Evolutionary conservation across 495 filamentous ascomycete species (phyloP).

Genomic region (Xylaria grammica): DNA sequence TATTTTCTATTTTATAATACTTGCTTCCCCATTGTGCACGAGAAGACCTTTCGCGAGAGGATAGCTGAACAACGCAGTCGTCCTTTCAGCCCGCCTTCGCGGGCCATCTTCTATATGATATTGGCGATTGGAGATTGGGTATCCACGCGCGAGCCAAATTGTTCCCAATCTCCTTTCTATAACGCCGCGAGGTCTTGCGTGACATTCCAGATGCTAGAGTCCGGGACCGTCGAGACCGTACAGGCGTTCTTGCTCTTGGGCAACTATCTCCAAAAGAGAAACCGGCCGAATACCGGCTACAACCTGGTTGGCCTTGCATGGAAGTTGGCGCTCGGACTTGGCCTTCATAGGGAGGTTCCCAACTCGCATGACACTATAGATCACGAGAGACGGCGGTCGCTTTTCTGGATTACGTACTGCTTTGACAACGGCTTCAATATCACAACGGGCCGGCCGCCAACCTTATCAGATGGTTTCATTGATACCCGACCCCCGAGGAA

Average conservation of each 20-base stretch:
- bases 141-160: constrained; percentile 42
- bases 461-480: constrained; percentile 28
- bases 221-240: constrained; percentile 34
- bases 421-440: constrained; percentile 42
- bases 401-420: constrained; percentile 42
- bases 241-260: constrained; percentile 58
- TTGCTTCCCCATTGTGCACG: constrained; percentile 60
- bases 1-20: constrained; percentile 59
- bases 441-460: constrained; percentile 40
- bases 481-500: constrained; percentile 34
- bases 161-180: constrained; percentile 54
- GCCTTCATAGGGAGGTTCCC: constrained; percentile 47
- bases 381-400: constrained; percentile 19
- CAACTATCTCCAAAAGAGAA: constrained; percentile 61
- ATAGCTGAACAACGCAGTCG: constrained; percentile 32
- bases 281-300: constrained; percentile 63
- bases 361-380: constrained; percentile 15
- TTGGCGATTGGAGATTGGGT: constrained; percentile 58
- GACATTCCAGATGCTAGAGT: constrained; percentile 57
- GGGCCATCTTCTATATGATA: constrained; percentile 57
- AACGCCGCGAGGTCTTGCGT: constrained; percentile 50
- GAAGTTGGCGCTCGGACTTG: constrained; percentile 52
- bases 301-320: constrained; percentile 51
- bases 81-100: constrained; percentile 42
- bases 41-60: constrained; percentile 55